A percentile compares a stretch with the other conserved stretches of the same genome.
phyloP scores from a whole-genome alignment of 306 rosid species.

The Fragaria iinumae region DNA sequence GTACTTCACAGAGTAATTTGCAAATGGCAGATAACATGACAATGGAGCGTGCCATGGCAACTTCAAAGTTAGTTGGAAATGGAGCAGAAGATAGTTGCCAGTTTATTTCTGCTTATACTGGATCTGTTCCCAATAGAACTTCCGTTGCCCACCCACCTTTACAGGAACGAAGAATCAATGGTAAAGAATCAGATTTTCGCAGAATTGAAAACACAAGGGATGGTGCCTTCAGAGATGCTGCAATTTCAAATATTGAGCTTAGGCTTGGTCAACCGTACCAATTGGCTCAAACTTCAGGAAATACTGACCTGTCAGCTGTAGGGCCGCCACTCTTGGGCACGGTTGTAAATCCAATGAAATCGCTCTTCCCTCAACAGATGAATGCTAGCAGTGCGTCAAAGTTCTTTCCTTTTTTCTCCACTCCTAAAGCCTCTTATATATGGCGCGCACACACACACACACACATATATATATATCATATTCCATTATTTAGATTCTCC shows the following conservation, averaged over 20 bases:
- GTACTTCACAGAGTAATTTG: conserved; percentile 36
- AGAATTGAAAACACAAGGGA: conserved; percentile 27
- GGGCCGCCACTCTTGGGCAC: conserved; percentile 42
- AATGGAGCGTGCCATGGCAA: conserved; percentile 26
- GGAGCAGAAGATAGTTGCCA: conserved; percentile 35
- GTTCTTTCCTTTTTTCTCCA: conserved; percentile 18
- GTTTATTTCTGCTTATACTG: conserved; percentile 32
- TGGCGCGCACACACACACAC: neutral
- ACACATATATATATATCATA: neutral
- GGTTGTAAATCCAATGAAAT: conserved; percentile 39
- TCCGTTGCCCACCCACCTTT: conserved; percentile 30
- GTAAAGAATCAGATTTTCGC: conserved; percentile 38
- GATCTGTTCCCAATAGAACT: conserved; percentile 38
- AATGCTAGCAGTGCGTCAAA: conserved; percentile 47
- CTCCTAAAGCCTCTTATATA: conserved; percentile 16
- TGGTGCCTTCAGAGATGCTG: conserved; percentile 38
- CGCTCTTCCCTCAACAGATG: conserved; percentile 36
- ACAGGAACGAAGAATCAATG: conserved; percentile 35
- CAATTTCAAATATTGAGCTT: conserved; percentile 52
- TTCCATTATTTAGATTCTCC: conserved; percentile 2
- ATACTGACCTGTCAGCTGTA: conserved; percentile 32
- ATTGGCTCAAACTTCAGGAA: conserved; percentile 33
- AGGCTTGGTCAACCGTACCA: conserved; percentile 63
- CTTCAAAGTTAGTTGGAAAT: conserved; percentile 34
- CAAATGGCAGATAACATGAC: conserved; percentile 27